These are phyloP conservation scores for Cercophora scortea DNA, from an alignment of 495 filamentous ascomycete genomes.

Conservation along the genomic window DNA sequence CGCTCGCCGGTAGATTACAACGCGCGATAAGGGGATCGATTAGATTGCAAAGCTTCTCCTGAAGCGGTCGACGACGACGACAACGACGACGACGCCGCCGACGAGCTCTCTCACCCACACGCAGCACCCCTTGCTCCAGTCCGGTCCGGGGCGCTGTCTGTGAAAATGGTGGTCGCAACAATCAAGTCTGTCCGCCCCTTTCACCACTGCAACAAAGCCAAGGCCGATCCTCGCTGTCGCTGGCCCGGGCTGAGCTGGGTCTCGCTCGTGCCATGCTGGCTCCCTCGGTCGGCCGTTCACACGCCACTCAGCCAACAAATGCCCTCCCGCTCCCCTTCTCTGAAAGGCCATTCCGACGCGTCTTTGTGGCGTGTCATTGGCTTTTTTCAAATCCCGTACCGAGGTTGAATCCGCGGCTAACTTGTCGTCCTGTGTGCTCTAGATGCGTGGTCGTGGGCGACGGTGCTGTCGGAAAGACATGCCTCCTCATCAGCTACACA, in stretches of 20 bases:
- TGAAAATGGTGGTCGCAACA: slow-evolving; percentile 71
- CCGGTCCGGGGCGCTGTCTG: slow-evolving; percentile 19
- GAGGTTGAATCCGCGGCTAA: slow-evolving; percentile 9
- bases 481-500: slow-evolving; percentile 96
- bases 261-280: too few species aligned
- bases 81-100: too few species aligned
- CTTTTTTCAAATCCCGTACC: not conserved
- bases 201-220: not conserved
- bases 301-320: not conserved
- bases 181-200: slow-evolving; percentile 59
- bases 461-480: slow-evolving; percentile 98
- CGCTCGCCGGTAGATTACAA: slow-evolving; percentile 16
- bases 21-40: slow-evolving; percentile 18
- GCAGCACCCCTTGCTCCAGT: slow-evolving; percentile 13
- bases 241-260: too few species aligned
- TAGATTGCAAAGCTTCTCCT: slow-evolving; percentile 10
- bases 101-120: slow-evolving; percentile 5
- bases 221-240: not conserved
- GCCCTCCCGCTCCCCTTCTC: not conserved
- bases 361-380: slow-evolving; percentile 4
- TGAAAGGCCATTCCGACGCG: slow-evolving; percentile 3
- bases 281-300: not conserved
- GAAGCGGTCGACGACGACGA: slow-evolving; percentile 7
- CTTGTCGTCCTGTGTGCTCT: slow-evolving; percentile 1
- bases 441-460: slow-evolving; percentile 99